A percentile compares a stretch with the other conserved stretches of the same genome.
Conservation (phyloP, 2,329 filamentous ascomycete genomes). For the Trichoderma arundinaceum region DNA sequence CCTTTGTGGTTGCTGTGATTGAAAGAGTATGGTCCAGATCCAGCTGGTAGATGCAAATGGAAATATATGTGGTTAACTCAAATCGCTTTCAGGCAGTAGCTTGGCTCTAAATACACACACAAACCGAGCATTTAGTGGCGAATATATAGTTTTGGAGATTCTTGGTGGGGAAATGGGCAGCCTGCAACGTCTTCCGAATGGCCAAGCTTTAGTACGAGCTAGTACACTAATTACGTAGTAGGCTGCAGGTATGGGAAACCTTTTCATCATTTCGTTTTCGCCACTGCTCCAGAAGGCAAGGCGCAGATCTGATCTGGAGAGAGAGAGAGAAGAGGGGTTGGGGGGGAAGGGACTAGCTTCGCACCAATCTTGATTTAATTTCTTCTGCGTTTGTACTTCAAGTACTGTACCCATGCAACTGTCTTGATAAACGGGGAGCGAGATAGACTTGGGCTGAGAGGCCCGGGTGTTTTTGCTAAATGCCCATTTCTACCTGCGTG, state of each 20-base stretch:
- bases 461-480: neutral
- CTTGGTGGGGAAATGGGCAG: neutral
- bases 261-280: neutral
- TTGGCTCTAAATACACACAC: neutral
- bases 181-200: neutral
- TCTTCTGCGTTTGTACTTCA: rapidly evolving
- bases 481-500: neutral
- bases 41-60: neutral
- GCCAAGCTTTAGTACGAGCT: too few relatives aligned
- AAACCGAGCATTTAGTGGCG: neutral
- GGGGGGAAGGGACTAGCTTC: neutral
- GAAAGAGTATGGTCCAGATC: neutral
- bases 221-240: too few relatives aligned
- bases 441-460: neutral
- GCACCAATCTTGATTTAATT: neutral
- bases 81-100: too few relatives aligned
- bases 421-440: neutral
- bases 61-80: too few relatives aligned
- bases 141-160: neutral
- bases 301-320: too few relatives aligned
- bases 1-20: neutral
- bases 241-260: neutral
- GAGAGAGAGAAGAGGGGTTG: too few relatives aligned
- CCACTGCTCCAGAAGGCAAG: neutral
- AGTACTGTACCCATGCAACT: neutral